Evolutionary conservation across 1,139 yeast species (phyloP).

Genomic region (Nakaseomyces delphensis): DNA sequence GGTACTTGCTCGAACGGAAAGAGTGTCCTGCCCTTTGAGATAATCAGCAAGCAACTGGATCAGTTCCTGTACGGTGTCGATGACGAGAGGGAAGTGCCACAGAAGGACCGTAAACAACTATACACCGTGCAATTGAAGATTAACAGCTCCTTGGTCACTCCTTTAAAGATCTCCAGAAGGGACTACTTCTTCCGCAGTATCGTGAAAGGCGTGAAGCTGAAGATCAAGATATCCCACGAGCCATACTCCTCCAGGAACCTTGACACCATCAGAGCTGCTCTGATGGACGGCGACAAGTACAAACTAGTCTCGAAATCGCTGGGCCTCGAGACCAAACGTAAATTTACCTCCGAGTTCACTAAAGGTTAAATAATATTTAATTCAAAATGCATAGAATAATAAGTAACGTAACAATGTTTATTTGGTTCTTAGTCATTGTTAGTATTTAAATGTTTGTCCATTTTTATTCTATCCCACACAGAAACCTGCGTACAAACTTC

Average conservation of each 20-base stretch:
- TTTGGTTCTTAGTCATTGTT: no score
- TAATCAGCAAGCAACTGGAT: constrained; percentile 21
- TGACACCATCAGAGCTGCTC: constrained; percentile 28
- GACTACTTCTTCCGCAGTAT: constrained; percentile 18
- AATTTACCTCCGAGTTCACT: constrained; percentile 30
- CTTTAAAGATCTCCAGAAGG: constrained; percentile 17
- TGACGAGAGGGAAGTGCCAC: constrained; percentile 9
- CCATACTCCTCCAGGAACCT: constrained; percentile 22
- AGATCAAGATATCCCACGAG: constrained; percentile 25
- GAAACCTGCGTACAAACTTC: not conserved
- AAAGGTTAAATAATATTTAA: not conserved
- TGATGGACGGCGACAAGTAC: constrained; percentile 36
- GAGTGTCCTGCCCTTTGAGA: constrained; percentile 42
- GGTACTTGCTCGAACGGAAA: constrained; percentile 66
- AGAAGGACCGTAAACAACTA: constrained; percentile 18
- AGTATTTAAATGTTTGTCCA: no score
- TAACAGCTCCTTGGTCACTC: constrained; percentile 34
- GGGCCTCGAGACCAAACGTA: constrained; percentile 27
- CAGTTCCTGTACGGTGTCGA: constrained; percentile 14
- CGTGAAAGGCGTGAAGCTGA: constrained; percentile 19
- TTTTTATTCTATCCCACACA: no score
- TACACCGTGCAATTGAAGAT: constrained; percentile 41
- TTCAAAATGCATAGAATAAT: no score
- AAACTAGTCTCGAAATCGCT: constrained; percentile 34
- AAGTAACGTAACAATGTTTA: no score